Conservation (phyloP, 164 flowering plant genomes). For the Euptelea pleiosperma region DNA sequence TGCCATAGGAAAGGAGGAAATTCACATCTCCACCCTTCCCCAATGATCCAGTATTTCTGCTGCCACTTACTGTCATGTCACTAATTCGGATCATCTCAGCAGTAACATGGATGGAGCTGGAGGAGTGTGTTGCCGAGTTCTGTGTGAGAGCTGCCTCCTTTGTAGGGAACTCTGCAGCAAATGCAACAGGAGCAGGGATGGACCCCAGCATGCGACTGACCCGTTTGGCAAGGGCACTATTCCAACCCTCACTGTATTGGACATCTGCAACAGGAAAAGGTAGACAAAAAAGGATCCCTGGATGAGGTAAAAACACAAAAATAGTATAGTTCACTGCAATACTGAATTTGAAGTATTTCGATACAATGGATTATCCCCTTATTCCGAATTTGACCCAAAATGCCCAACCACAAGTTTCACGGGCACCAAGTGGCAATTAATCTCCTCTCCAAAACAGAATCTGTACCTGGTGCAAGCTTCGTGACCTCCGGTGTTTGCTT, state of each 20-base stretch:
- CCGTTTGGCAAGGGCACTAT: slow-evolving; percentile 30
- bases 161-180: slow-evolving; percentile 51
- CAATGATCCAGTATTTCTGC: slow-evolving; percentile 29
- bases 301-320: background rate
- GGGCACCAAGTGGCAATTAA: no score
- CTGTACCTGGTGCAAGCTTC: slow-evolving; percentile 28
- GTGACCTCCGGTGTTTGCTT: slow-evolving; percentile 24
- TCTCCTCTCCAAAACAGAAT: background rate
- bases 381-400: no score
- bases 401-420: background rate
- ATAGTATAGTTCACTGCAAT: no score
- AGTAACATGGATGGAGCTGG: slow-evolving; percentile 51
- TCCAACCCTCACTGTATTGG: slow-evolving; percentile 13
- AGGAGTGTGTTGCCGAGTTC: slow-evolving; percentile 35
- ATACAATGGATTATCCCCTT: no score
- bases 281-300: no score
- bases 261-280: slow-evolving; percentile 35
- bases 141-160: slow-evolving; percentile 38
- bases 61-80: slow-evolving; percentile 24
- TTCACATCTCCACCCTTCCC: slow-evolving; percentile 36
- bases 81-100: slow-evolving; percentile 56
- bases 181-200: slow-evolving; percentile 62
- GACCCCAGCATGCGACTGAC: slow-evolving; percentile 47
- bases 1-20: slow-evolving; percentile 31
- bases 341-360: background rate